Base-by-base conservation (phyloP, 805 yeast species). In the Yarrowia divulgata region DNA sequence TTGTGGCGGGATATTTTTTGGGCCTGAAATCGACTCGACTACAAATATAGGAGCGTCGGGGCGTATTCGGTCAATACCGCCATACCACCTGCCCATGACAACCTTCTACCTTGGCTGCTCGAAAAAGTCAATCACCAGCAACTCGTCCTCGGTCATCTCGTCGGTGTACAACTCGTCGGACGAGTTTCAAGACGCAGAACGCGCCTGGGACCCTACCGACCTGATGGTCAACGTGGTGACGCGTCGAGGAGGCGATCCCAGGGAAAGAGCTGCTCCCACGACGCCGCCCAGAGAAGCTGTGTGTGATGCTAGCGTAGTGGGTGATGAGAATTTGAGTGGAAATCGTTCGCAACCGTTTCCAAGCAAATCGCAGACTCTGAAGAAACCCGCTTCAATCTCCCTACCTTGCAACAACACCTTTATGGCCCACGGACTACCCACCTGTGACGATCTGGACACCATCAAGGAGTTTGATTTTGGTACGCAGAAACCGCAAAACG, bases 61-160 rank as follows among this genome's bases (percentile, higher is more conserved):
- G 29, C 29, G 29, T 23, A 23, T 23, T 23, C 29, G 29, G n/a
- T n/a, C n/a, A n/a, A n/a, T n/a, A n/a, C n/a, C n/a, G n/a, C n/a
- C n/a, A n/a, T n/a, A n/a, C n/a, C n/a, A n/a, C n/a, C n/a, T n/a
- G n/a, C 50, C 35, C 34, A 46, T 49, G 55, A 49, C 68, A 3
- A 16, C 55, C 19, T 63, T 63, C 57, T 63, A 23, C 23, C 55
- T 63, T 3, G 68, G 68, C 68, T 63, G 29, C 68, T 63, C 68
- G 10, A 23, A 39, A 48, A 48, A 19, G 57, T 37, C 68, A n/a
- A 35, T 37, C 16, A 5, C 19, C 43, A 37, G 39, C 46, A 48
- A 16, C 39, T 35, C 57, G 19, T 37, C 57, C 1, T 48, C 57
- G 10, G 18, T 37, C 37, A n/a, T 23, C n/a, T 63, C 68, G 23